Conservation (phyloP, 139 green algal species). For the Tetraselmis striata region DNA sequence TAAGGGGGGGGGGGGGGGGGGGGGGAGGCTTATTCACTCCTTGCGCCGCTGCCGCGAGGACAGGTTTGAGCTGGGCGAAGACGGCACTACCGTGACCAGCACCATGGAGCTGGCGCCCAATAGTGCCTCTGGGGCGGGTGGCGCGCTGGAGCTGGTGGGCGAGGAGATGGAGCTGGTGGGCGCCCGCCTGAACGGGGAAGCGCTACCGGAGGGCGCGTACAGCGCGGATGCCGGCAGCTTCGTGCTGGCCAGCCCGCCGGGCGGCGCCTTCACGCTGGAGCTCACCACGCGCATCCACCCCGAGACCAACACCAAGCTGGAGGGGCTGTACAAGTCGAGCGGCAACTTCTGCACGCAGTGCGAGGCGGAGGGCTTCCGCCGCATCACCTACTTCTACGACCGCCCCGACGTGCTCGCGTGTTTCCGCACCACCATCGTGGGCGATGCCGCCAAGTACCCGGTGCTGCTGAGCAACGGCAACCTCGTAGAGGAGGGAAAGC, state of each 20-base stretch:
- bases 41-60: no score
- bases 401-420: slow-evolving; percentile 69
- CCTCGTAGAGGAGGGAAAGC: slow-evolving; percentile 72
- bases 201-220: slow-evolving; percentile 25
- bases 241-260: slow-evolving; percentile 29
- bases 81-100: slow-evolving; percentile 57
- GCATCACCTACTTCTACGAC: slow-evolving; percentile 97
- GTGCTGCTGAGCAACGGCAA: slow-evolving; percentile 98
- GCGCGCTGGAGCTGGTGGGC: slow-evolving; percentile 20
- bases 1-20: no score
- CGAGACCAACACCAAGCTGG: slow-evolving; percentile 88
- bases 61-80: slow-evolving; percentile 70
- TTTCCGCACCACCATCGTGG: slow-evolving; percentile 86
- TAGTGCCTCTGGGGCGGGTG: slow-evolving; percentile 14
- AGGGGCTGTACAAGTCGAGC: slow-evolving; percentile 90
- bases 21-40: no score
- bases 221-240: slow-evolving; percentile 22
- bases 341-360: slow-evolving; percentile 99
- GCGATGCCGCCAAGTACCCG: slow-evolving; percentile 80
- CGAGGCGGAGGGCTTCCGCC: slow-evolving; percentile 95
- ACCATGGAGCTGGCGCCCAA: slow-evolving; percentile 45
- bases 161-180: slow-evolving; percentile 51
- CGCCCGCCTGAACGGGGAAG: slow-evolving; percentile 40
- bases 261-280: slow-evolving; percentile 6
- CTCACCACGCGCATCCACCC: slow-evolving; percentile 67